A percentile compares a stretch with the other conserved stretches of the same genome.
Conservation (phyloP, 164 flowering plant genomes). For the Berberis vulgaris region DNA sequence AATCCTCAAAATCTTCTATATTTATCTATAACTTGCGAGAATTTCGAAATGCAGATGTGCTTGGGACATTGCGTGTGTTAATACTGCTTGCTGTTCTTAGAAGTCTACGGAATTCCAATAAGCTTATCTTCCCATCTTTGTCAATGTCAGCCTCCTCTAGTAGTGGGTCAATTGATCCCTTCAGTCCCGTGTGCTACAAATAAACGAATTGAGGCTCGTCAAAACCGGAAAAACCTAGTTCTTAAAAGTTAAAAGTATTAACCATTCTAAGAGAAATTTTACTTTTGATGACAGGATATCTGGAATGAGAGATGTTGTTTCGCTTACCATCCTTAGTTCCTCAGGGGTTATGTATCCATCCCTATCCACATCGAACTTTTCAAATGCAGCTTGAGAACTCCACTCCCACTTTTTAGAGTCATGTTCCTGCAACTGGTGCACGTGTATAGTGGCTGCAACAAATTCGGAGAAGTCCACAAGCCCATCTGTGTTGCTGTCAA, state of each 20-base stretch:
- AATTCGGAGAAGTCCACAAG: conserved; percentile 91
- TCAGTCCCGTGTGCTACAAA: conserved; percentile 73
- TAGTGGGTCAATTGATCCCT: conserved; percentile 83
- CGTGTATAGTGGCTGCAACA: conserved; percentile 93
- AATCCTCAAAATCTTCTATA: background rate
- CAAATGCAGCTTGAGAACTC: conserved; percentile 82
- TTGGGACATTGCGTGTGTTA: conserved; percentile 39
- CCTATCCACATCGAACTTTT: conserved; percentile 84
- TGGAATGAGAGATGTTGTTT: too few species aligned
- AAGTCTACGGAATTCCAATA: conserved; percentile 80
- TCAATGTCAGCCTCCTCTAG: conserved; percentile 97
- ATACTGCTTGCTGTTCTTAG: conserved; percentile 80
- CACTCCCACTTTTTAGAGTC: conserved; percentile 77
- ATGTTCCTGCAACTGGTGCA: conserved; percentile 88
- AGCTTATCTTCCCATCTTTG: conserved; percentile 89
- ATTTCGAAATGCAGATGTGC: conserved; percentile 32
- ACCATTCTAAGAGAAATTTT: too few species aligned
- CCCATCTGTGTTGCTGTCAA: conserved; percentile 96
- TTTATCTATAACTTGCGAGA: conserved; percentile 27
- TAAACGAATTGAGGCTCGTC: background rate
- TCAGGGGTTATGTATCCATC: conserved; percentile 95
- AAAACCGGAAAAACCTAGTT: too few species aligned
- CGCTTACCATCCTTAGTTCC: conserved; percentile 71
- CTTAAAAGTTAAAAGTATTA: too few species aligned
- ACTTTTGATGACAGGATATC: too few species aligned